A percentile compares a stretch with the other conserved stretches of the same genome.
phyloP scores from a whole-genome alignment of 495 filamentous ascomycete genomes.

The Penicillium silybi region DNA sequence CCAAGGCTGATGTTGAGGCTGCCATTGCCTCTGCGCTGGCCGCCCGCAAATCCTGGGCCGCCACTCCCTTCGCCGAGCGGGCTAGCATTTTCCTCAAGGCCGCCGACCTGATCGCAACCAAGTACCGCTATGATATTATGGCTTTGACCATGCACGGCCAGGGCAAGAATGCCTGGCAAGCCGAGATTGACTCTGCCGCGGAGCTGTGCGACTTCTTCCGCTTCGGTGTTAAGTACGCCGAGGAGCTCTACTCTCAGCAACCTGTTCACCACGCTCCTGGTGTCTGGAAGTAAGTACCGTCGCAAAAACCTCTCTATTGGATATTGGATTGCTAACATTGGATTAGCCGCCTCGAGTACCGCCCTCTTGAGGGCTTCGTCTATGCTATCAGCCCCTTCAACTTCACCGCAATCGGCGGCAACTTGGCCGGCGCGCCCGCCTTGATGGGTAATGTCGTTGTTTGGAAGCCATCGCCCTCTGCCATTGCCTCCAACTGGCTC shows the following conservation, averaged over 20 bases:
- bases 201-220: conserved; percentile 89
- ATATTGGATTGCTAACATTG: background rate
- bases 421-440: conserved; percentile 70
- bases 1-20: conserved; percentile 61
- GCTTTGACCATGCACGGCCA: conserved; percentile 91
- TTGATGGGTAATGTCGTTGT: conserved; percentile 83
- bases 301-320: background rate
- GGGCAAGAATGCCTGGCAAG: conserved; percentile 95
- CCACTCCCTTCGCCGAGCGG: conserved; percentile 77
- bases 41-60: conserved; percentile 78
- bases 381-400: conserved; percentile 87
- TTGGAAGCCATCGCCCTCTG: conserved; percentile 80
- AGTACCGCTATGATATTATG: conserved; percentile 92
- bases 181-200: conserved; percentile 91
- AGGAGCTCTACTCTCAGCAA: conserved; percentile 83
- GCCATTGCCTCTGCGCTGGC: conserved; percentile 79
- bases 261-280: conserved; percentile 71
- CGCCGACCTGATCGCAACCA: conserved; percentile 79
- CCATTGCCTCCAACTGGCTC: conserved; percentile 72
- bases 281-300: conserved; percentile 63
- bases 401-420: conserved; percentile 83
- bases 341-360: conserved; percentile 65
- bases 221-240: conserved; percentile 81
- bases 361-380: conserved; percentile 81
- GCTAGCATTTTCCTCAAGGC: conserved; percentile 95